Evolutionary conservation across 176 grass and related monocot species (phyloP), one percentile per base, ranked within the genome.

Genomic region (Bothriochloa decipiens): DNA sequence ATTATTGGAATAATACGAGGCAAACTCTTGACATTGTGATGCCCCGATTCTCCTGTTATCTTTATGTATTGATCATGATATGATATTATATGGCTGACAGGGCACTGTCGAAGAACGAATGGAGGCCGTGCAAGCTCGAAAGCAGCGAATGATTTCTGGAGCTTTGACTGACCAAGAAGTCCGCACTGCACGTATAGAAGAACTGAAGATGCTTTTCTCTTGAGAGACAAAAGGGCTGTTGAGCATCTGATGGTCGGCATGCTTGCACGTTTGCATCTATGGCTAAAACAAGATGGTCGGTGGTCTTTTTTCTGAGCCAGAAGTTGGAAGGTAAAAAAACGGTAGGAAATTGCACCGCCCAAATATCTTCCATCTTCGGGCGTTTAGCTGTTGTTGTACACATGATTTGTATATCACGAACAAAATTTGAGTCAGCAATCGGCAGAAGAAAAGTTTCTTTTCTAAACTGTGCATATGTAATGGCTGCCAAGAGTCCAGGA

Each of bases 71-170:
- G 26, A 64, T 60, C 43, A 74, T 65, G 41, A 32, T 86, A 45
- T 22, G 23, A 33, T 84, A 68, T 57, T 17, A 55, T 20, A 9
- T 64, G 61, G 7, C 15, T n/a, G 22, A 81, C 69, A 96, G 96
- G 90, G 86, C 68, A 92, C 90, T 7, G 96, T 99, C 3, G 93
- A 99, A 83, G 91, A 99, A 77, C 88, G 96, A 78, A 96, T 99
- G 96, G 87, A 99, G 82, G 50, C 82, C 27, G 88, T 96, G 33
- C 91, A 99, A 67, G 93, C 91, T 9, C 82, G 89, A 68, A 96
- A 96, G 50, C 93, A 96, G 84, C 92, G 93, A 79, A 92, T 99
- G 96, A 96, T 96, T 46, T 90, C 89, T 13, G 93, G 96, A 85
- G 96, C 93, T 16, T 77, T 96, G 81, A 96, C 96, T 26, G 93